phyloP scores from a whole-genome alignment of 2,329 filamentous ascomycete species.

The Dactylellina sp. region DNA sequence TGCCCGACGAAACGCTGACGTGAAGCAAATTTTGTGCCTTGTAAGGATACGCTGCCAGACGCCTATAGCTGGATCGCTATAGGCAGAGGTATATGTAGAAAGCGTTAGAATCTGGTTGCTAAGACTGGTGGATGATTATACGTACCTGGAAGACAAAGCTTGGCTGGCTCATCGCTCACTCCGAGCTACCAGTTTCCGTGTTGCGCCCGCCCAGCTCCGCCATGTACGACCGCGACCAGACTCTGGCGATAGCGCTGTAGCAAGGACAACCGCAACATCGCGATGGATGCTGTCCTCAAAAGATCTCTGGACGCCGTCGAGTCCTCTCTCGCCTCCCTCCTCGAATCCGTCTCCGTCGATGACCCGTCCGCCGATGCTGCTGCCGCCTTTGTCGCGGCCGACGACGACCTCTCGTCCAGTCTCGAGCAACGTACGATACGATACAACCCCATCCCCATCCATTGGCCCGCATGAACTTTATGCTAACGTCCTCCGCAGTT shows the following conservation, averaged over 20 bases:
- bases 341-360: conserved; percentile 84
- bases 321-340: conserved; percentile 74
- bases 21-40: too few relatives aligned
- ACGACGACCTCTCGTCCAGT: conserved; percentile 74
- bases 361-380: conserved; percentile 78
- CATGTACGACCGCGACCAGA: too few relatives aligned
- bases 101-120: too few relatives aligned
- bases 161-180: too few relatives aligned
- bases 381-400: conserved; percentile 76
- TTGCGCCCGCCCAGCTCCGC: too few relatives aligned
- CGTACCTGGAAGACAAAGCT: too few relatives aligned
- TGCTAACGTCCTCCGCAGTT: conserved; percentile 66
- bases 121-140: too few relatives aligned
- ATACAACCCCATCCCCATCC: conserved; percentile 13
- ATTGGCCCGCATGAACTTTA: conserved; percentile 5
- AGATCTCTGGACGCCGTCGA: conserved; percentile 75
- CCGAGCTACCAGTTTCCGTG: too few relatives aligned
- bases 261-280: background rate
- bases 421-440: conserved; percentile 75
- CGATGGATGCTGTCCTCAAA: conserved; percentile 74
- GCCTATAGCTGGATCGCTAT: too few relatives aligned
- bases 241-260: background rate
- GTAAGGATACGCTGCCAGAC: too few relatives aligned
- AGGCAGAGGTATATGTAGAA: too few relatives aligned
- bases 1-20: too few relatives aligned